phyloP scores from a whole-genome alignment of 2,329 filamentous ascomycete species.

The Aspergillus ochraceus region DNA sequence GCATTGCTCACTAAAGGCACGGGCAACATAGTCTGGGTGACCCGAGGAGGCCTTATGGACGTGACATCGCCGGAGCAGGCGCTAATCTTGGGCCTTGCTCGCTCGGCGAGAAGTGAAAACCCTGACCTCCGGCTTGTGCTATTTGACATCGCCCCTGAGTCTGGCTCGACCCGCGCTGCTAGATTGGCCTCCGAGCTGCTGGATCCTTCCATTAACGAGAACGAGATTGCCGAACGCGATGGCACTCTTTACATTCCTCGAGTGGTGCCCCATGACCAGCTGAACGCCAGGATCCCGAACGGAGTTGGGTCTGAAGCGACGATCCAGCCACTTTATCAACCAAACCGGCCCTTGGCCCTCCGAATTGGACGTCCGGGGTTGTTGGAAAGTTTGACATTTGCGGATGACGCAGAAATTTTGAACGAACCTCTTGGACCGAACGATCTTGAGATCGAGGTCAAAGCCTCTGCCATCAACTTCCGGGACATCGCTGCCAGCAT shows the following conservation, averaged over 20 bases:
- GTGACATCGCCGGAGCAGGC: background rate
- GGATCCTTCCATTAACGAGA: background rate
- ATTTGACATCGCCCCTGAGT: background rate
- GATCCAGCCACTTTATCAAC: background rate
- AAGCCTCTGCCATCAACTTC: conserved; percentile 2
- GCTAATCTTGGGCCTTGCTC: background rate
- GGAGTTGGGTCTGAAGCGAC: conserved; percentile 1
- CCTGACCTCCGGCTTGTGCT: background rate
- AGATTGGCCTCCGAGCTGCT: background rate
- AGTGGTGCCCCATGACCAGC: background rate
- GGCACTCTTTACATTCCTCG: conserved; percentile 3
- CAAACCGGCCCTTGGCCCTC: background rate
- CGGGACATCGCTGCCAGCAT: conserved; percentile 4
- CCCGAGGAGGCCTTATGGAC: background rate
- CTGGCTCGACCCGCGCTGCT: background rate
- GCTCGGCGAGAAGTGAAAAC: background rate
- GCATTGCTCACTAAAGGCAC: background rate
- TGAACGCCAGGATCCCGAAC: conserved; percentile 2
- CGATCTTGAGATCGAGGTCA: conserved; percentile 2
- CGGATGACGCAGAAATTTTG: background rate
- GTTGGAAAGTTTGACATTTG: conserved; percentile 2
- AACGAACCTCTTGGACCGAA: background rate
- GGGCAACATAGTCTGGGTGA: background rate
- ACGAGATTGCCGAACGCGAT: conserved; percentile 2
- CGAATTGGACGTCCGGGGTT: background rate